Conservation (phyloP, 2,329 filamentous ascomycete species). For the Aspergillus arachidicola region DNA sequence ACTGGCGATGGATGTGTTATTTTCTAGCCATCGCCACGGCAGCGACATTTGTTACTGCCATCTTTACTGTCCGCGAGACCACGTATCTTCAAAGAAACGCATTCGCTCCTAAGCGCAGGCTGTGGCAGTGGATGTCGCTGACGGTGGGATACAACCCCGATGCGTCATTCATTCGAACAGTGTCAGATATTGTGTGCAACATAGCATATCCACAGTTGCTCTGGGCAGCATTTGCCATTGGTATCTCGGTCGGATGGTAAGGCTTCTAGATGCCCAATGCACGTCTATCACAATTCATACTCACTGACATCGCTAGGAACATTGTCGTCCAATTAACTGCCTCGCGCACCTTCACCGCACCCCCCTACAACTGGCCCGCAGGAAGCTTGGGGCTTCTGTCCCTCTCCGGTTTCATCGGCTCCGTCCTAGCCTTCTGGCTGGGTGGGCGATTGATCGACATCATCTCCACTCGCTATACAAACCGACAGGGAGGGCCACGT, state of each 20-base stretch:
- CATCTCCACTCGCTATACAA: constrained; percentile 28
- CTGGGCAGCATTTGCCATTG: constrained; percentile 31
- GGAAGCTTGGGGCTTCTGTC: constrained; percentile 30
- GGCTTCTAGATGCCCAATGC: neutral
- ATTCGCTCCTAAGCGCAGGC: constrained; percentile 11
- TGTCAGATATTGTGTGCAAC: constrained; percentile 26
- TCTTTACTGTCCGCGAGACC: constrained; percentile 29
- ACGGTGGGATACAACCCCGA: constrained; percentile 24
- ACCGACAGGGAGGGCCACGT: constrained; percentile 23
- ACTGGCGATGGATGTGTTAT: constrained; percentile 33
- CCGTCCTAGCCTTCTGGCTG: constrained; percentile 29
- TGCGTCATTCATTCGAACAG: constrained; percentile 26
- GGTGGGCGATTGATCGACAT: constrained; percentile 32
- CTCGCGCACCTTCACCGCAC: constrained; percentile 28
- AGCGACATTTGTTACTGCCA: constrained; percentile 17
- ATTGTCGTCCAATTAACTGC: constrained; percentile 34
- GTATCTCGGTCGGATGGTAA: constrained; percentile 31
- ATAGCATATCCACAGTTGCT: constrained; percentile 30
- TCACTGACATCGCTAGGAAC: constrained; percentile 21
- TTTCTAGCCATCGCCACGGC: constrained; percentile 28
- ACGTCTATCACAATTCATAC: no score
- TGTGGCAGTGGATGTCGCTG: constrained; percentile 26
- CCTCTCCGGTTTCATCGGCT: constrained; percentile 28
- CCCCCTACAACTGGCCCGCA: constrained; percentile 29
- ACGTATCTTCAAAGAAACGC: constrained; percentile 17